Conservation (phyloP, 148 eudicot species). For the Rhododendron simsii region DNA sequence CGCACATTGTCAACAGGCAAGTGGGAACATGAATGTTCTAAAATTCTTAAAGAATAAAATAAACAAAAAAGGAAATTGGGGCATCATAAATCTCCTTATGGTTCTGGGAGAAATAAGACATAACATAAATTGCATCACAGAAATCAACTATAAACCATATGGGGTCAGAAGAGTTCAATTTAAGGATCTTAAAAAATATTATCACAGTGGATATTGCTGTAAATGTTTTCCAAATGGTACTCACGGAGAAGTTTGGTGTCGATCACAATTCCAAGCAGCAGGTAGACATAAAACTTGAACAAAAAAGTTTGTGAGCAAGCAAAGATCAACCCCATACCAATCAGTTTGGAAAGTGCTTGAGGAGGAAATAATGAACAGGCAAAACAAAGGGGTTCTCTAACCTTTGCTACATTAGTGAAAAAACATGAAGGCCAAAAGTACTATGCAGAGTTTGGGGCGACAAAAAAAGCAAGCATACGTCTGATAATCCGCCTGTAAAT, state of each 20-base stretch:
- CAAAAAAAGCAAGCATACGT: slow-evolving; percentile 32
- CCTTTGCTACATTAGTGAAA: background rate
- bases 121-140: background rate
- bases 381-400: background rate
- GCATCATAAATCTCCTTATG: background rate
- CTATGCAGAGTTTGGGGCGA: background rate
- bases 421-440: background rate
- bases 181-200: background rate
- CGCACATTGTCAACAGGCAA: background rate
- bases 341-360: background rate
- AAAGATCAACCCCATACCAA: background rate
- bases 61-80: background rate
- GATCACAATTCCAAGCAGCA: background rate
- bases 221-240: background rate
- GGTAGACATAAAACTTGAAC: background rate
- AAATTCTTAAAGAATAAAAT: background rate
- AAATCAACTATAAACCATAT: background rate
- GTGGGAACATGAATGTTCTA: background rate
- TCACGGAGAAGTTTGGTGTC: background rate
- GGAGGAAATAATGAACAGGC: background rate
- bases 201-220: background rate
- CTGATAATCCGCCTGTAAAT: slow-evolving; percentile 67
- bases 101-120: background rate
- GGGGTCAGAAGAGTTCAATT: background rate
- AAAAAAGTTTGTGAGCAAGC: background rate